Evolutionary conservation across 108 stramenopile genomes (phyloP).

Genomic region (Fistulifera solaris): DNA sequence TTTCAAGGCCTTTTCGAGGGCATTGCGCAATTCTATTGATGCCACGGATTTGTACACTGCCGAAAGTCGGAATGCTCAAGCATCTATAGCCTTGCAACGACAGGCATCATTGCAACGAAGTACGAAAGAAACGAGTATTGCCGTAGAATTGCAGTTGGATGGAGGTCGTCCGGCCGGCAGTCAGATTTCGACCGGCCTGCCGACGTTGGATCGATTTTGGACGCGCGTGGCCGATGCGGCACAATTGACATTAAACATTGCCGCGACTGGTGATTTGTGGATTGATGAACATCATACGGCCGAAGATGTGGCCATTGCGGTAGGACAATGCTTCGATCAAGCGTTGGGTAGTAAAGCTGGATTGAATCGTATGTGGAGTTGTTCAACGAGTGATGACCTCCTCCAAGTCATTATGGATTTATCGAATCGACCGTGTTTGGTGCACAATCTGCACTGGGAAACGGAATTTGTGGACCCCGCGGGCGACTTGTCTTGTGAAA

Average conservation of each 20-base stretch:
- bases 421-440: conserved; percentile 74
- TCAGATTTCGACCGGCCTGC: conserved; percentile 71
- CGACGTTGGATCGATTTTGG: conserved; percentile 76
- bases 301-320: conserved; percentile 90
- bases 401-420: conserved; percentile 81
- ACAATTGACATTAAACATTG: conserved; percentile 48
- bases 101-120: conserved; percentile 40
- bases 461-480: conserved; percentile 6
- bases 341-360: conserved; percentile 82
- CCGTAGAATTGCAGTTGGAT: conserved; percentile 40
- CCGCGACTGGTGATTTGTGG: conserved; percentile 83
- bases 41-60: conserved; percentile 43
- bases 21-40: conserved; percentile 66
- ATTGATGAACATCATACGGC: conserved; percentile 97
- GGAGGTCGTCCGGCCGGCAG: conserved; percentile 18
- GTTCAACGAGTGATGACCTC: conserved; percentile 34
- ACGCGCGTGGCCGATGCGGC: conserved; percentile 54
- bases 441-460: conserved; percentile 35
- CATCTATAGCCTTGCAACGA: conserved; percentile 36
- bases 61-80: conserved; percentile 28
- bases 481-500: conserved; percentile 66
- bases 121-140: conserved; percentile 82
- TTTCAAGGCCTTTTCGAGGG: conserved; percentile 80
- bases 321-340: conserved; percentile 81
- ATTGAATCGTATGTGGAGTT: conserved; percentile 79